Evolutionary conservation across 805 yeast genomes (phyloP).

Genomic region (Candida khao-thaluensis): DNA sequence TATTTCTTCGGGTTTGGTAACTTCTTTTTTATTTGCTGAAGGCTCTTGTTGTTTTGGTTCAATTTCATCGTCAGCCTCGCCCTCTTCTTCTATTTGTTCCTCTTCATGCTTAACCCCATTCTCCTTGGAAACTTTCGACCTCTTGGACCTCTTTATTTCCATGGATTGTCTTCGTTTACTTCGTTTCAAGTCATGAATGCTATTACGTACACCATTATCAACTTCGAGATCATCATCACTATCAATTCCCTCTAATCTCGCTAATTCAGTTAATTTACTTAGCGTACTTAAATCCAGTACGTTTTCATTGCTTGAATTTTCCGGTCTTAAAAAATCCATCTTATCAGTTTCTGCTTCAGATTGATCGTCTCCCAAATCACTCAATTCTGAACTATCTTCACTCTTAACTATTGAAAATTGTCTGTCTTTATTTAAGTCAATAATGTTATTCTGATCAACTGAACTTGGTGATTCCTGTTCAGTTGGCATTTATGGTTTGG

Average conservation of each 20-base stretch:
- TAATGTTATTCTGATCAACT: neutral
- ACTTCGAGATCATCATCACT: conserved; percentile 26
- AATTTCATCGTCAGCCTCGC: conserved; percentile 14
- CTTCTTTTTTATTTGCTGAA: neutral
- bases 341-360: conserved; percentile 93
- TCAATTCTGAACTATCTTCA: conserved; percentile 41
- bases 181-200: conserved; percentile 9
- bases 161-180: conserved; percentile 1
- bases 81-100: conserved; percentile 16
- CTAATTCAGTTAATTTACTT: conserved; percentile 43
- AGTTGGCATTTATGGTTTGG: conserved; percentile 5
- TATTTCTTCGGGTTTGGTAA: neutral
- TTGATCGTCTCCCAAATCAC: conserved; percentile 57
- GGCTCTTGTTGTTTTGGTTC: neutral
- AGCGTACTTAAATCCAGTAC: conserved; percentile 38
- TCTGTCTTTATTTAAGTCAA: conserved; percentile 5
- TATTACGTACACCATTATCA: conserved; percentile 2
- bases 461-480: conserved; percentile 4
- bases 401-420: conserved; percentile 8
- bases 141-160: conserved; percentile 1
- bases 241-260: conserved; percentile 38
- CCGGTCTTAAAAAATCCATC: conserved; percentile 56
- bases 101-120: neutral
- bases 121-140: conserved; percentile 1
- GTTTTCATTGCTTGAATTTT: conserved; percentile 18